Conservation (phyloP, 805 yeast species). For the Teunomyces aglyptinius region DNA sequence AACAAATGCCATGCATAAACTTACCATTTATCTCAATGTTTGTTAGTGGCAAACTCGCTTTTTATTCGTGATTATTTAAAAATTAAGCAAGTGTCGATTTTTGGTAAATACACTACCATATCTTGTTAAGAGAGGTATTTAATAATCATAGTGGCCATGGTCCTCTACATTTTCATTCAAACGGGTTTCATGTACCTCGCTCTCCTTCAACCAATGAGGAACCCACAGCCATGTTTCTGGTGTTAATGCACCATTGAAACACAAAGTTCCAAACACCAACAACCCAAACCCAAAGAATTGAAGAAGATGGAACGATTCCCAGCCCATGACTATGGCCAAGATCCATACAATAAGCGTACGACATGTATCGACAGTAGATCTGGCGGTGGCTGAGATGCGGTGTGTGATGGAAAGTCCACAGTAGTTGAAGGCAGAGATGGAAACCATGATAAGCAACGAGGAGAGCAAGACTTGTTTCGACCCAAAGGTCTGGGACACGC, state of each 20-base stretch:
- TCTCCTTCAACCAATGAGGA: slow-evolving; percentile 44
- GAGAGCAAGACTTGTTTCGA: slow-evolving; percentile 45
- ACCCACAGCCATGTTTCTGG: slow-evolving; percentile 48
- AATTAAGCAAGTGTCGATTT: no score
- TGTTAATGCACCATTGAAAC: slow-evolving; percentile 67
- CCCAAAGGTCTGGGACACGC: slow-evolving; percentile 48
- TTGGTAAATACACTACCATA: no score
- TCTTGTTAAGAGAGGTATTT: no score
- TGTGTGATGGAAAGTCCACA: slow-evolving; percentile 71
- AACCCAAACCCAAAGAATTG: slow-evolving; percentile 64
- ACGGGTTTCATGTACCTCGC: background rate
- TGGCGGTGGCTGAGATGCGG: slow-evolving; percentile 66
- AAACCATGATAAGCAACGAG: slow-evolving; percentile 65
- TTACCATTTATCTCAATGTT: background rate
- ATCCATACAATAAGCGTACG: slow-evolving; percentile 76
- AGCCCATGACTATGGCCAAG: slow-evolving; percentile 64
- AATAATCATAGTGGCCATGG: slow-evolving; percentile 1
- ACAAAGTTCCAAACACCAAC: slow-evolving; percentile 68
- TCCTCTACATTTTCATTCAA: background rate
- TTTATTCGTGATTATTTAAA: no score
- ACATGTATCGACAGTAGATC: slow-evolving; percentile 77
- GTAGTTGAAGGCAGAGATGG: slow-evolving; percentile 69
- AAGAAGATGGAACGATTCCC: slow-evolving; percentile 66
- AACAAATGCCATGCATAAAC: background rate
- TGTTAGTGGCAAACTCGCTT: background rate